These are phyloP conservation scores for Pelargonium cotyledonis DNA, from an alignment of 441 rosid species.

Conservation along the genomic window DNA sequence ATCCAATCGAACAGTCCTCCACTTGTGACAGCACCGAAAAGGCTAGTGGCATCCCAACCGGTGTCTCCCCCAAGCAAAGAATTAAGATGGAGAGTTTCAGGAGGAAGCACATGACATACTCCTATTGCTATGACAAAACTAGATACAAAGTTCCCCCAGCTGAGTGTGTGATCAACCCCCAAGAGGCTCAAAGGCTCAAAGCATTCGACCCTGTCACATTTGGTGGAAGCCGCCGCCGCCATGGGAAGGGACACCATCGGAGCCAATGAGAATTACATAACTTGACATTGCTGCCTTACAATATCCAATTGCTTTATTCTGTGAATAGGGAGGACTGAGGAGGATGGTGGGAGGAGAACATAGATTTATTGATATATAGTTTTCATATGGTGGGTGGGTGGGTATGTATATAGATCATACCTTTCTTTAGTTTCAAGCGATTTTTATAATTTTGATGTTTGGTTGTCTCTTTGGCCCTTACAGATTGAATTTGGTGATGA, in stretches of 20 bases:
- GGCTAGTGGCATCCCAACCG: conserved; percentile 21
- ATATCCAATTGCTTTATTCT: not conserved
- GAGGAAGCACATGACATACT: conserved; percentile 50
- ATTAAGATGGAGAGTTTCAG: conserved; percentile 42
- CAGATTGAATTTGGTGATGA: conserved; percentile 28
- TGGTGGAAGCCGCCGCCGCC: conserved; percentile 54
- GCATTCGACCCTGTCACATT: conserved; percentile 71
- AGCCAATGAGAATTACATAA: conserved; percentile 26
- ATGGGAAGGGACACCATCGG: conserved; percentile 43
- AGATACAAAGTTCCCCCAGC: not conserved
- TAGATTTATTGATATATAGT: not conserved
- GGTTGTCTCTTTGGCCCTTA: conserved; percentile 15
- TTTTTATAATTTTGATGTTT: conserved; percentile 18
- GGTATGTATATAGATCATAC: conserved; percentile 32
- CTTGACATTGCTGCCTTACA: conserved; percentile 16
- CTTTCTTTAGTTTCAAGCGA: conserved; percentile 6
- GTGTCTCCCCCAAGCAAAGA: conserved; percentile 26
- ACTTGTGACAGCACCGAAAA: conserved; percentile 26
- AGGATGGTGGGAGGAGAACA: not conserved
- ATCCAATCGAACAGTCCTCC: conserved; percentile 49
- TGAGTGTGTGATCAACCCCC: conserved; percentile 20
- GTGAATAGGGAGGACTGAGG: conserved; percentile 3
- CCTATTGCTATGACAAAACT: conserved; percentile 46
- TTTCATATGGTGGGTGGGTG: conserved; percentile 7
- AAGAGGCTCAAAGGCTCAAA: conserved; percentile 56